Conservation (phyloP, 2,329 filamentous ascomycete genomes). For the Fusarium poae region DNA sequence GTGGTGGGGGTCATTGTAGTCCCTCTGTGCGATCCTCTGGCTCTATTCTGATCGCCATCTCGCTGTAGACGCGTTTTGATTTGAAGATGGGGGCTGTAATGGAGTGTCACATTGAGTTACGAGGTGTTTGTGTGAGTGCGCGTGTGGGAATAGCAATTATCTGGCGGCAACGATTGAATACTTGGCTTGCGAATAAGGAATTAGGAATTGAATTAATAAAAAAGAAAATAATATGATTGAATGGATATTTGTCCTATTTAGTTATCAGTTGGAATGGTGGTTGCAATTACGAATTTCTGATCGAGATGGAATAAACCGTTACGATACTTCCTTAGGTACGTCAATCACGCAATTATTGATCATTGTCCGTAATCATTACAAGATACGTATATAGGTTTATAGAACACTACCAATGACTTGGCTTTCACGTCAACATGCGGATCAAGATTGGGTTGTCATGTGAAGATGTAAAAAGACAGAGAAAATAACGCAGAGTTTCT, state of each 20-base stretch:
- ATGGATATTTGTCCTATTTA: not conserved
- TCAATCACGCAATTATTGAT: constrained; percentile 22
- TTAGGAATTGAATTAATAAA: constrained; percentile 6
- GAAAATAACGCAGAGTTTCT: not conserved
- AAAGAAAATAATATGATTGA: not conserved
- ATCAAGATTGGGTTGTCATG: constrained; percentile 10
- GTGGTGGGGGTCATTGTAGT: constrained; percentile 26
- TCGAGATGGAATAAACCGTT: not conserved
- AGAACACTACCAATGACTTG: not conserved
- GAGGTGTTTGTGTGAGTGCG: constrained; percentile 16
- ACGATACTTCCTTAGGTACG: not conserved
- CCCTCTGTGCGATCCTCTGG: constrained; percentile 17
- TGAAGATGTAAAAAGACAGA: constrained; percentile 2
- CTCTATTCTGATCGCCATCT: constrained; percentile 36
- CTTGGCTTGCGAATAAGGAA: constrained; percentile 9
- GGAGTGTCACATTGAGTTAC: constrained; percentile 41
- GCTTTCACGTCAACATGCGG: not conserved
- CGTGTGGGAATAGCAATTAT: constrained; percentile 11
- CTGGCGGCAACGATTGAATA: constrained; percentile 10
- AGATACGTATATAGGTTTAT: not conserved
- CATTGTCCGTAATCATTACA: not conserved
- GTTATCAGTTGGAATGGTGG: not conserved
- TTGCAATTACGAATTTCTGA: not conserved
- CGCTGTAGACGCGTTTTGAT: constrained; percentile 37
- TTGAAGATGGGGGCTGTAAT: constrained; percentile 23